Base-by-base conservation (phyloP, 2,329 filamentous ascomycete genomes). In the Stachybotrys echinatus region DNA sequence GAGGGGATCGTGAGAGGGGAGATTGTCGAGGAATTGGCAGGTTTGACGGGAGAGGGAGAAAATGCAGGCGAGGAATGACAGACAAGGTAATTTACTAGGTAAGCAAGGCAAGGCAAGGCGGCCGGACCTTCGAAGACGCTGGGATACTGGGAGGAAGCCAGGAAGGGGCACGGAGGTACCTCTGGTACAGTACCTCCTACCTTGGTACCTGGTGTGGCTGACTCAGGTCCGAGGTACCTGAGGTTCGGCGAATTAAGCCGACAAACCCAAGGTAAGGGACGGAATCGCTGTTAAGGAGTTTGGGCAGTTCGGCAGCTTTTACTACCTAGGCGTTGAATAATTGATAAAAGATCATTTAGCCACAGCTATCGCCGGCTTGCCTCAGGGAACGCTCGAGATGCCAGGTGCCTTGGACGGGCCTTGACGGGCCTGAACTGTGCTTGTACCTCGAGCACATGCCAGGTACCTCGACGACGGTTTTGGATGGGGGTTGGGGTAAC, bases 1-100 rank as follows among this genome's bases (percentile, higher is more conserved):
- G 48, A 48, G 42, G 18, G 46, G 50, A 34, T 34, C 27, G 27
- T 34, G 27, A 55, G 50, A 52, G 52, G 50, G 56, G 50, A 48
- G 52, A 52, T 48, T 42, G 49, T 39, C 45, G 38, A 48, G 48
- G 50, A 48, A 50, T 50, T 49, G 45, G 45, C 44, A 45, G 40
- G 51, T 47, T 38, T 48, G 40, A 50, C 47, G 48, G 50, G 44
- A 47, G 42, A 50, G 23, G 50, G 45, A 48, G 46, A 48, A 31
- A 31, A 45, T 20, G 23, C 22, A 27, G 42, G 12, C 8, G 17
- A 22, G 22, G 42, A 12, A 45, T 8, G n/a, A 18, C 39, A n/a
- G 39, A 18, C 39, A 42, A n/a, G 39, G n/a, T 21, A 42, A 21
- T 42, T n/a, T 21, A 43, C 27, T 34, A 34, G 27, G 27, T 34